Percentiles rank a stretch among this genome's conserved stretches.
Evolutionary conservation across 345 rosid species (phyloP).

Genomic region (Eucalyptus erythrocorys): DNA sequence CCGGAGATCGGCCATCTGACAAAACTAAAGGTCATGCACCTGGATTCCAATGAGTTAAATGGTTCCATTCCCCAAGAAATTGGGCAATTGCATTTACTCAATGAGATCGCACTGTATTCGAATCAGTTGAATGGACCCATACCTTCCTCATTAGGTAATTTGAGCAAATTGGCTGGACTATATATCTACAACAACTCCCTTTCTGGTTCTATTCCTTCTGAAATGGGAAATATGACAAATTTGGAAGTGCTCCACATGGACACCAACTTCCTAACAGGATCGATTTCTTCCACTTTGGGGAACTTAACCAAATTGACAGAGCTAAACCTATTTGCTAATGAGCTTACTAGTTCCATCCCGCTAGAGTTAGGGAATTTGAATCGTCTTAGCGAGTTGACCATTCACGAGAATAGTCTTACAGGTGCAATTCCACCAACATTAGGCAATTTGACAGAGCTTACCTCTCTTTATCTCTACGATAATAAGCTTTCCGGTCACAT

Average conservation of each 20-base stretch:
- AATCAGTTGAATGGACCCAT: conserved; percentile 9
- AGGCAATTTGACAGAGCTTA: not conserved
- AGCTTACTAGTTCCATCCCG: conserved; percentile 2
- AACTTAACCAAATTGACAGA: not conserved
- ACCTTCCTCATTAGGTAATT: conserved; percentile 8
- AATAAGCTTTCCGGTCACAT: not conserved
- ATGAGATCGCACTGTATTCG: not conserved
- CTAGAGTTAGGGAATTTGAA: not conserved
- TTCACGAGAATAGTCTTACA: not conserved
- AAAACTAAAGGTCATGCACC: not conserved
- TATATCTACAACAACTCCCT: conserved; percentile 4
- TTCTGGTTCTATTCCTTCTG: conserved; percentile 5
- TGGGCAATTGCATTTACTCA: conserved; percentile 1
- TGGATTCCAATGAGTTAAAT: not conserved
- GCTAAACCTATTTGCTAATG: not conserved
- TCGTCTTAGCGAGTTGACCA: not conserved
- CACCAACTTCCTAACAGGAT: not conserved
- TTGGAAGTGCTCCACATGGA: not conserved
- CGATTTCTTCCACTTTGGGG: conserved; percentile 7
- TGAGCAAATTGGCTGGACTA: not conserved
- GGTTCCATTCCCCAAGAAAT: not conserved
- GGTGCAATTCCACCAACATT: not conserved
- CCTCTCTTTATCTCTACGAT: not conserved
- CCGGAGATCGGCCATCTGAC: not conserved
- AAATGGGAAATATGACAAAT: conserved; percentile 7